Base-by-base conservation (phyloP, 2,329 filamentous ascomycete species). In the Phyllosticta citriasiana region DNA sequence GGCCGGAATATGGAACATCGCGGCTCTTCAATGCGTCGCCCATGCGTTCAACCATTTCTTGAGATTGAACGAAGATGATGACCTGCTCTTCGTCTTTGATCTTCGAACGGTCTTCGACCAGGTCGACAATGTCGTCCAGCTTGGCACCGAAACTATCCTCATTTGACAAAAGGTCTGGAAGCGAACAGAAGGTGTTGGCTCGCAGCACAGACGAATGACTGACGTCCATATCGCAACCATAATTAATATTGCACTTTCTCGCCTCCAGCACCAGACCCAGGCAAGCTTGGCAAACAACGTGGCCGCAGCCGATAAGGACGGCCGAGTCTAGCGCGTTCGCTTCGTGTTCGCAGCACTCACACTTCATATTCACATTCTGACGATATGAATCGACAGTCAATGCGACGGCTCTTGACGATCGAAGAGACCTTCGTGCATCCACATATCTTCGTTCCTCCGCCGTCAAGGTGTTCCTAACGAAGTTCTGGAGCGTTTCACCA, bases 21-120 rank as follows among this genome's bases (percentile, higher is more conserved):
- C 63, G 64, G 10, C 64, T 63, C 1, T 64, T 24, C 2, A 80
- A 67, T 0, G 77, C 73, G 0, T 67, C 24, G 4, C 66, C 61
- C 2, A 77, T 68, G 57, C 74, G 70, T 2, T 72, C 62, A 57
- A 81, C 73, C 33, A 83, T 70, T 12, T 78, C 73, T 0, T 69
- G 66, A 53, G 77, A 81, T 61, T 85, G 83, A 1, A 83, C 76
- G 66, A 86, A 85, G 1, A 86, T 64, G 7, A 86, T 70, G 0
- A 79, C 78, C 63, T 80, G 77, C n/a, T 86, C 81, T 0, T 73
- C 67, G 0, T 67, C 50, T 3, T 50, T 30, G n/a, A 55, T 51
- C 24, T 25, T 14, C 0, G 71, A 71, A 33, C 81, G 71, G 0
- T 66, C 54, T 7, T 72, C 63, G 25, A 85, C 71, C 2, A 84